Conservation (phyloP, 148 eudicot genomes). For the Nepenthes gracilis region DNA sequence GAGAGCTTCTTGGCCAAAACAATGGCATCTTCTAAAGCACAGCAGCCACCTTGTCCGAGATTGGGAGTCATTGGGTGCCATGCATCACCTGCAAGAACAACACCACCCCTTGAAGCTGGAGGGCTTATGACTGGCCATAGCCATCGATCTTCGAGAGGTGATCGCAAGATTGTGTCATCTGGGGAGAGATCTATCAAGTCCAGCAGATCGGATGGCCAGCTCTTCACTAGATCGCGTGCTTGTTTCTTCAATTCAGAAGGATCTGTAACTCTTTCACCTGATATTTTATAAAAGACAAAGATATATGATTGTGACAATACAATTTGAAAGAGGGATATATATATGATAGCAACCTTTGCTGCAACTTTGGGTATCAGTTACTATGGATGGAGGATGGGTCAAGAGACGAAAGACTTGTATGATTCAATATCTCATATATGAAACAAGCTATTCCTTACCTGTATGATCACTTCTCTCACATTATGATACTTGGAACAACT, state of each 20-base stretch:
- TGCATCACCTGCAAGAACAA: slow-evolving; percentile 88
- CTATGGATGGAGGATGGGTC: background rate
- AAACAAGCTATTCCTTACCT: no score
- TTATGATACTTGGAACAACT: no score
- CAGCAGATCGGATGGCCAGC: slow-evolving; percentile 50
- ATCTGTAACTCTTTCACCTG: slow-evolving; percentile 69
- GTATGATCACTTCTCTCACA: no score
- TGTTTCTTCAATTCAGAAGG: slow-evolving; percentile 48
- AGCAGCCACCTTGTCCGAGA: slow-evolving; percentile 94
- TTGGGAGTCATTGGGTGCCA: slow-evolving; percentile 99
- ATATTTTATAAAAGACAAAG: background rate
- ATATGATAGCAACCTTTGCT: background rate
- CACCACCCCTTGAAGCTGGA: slow-evolving; percentile 45
- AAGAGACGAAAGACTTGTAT: background rate
- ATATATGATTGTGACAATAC: no score
- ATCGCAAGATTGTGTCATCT: slow-evolving; percentile 41
- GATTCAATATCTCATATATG: no score
- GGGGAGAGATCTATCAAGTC: slow-evolving; percentile 43
- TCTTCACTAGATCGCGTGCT: slow-evolving; percentile 32
- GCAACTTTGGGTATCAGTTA: background rate
- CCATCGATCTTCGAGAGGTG: slow-evolving; percentile 74
- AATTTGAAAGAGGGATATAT: no score
- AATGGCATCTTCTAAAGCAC: slow-evolving; percentile 78
- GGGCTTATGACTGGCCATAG: slow-evolving; percentile 79
- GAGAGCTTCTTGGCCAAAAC: slow-evolving; percentile 53